Conservation (phyloP, 2,329 filamentous ascomycete genomes). For the Colletotrichum filicis region DNA sequence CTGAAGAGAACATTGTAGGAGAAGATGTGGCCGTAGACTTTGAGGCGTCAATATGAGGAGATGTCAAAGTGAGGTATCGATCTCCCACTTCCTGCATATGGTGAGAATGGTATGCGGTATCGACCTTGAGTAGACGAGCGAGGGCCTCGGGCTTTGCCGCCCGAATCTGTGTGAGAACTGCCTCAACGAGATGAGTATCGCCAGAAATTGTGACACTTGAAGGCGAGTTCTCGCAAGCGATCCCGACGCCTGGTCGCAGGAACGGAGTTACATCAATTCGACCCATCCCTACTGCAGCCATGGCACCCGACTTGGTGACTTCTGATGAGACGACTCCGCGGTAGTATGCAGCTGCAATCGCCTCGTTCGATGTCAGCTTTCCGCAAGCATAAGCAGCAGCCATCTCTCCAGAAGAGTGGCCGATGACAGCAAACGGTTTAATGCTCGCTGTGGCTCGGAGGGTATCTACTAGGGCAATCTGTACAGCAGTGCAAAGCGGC, state of each 20-base stretch:
- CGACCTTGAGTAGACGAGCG: conserved; percentile 40
- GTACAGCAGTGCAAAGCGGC: conserved; percentile 44
- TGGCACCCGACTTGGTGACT: conserved; percentile 38
- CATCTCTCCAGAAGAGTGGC: conserved; percentile 48
- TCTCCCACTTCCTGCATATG: conserved; percentile 15
- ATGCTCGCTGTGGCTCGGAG: conserved; percentile 43
- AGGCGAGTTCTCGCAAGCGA: conserved; percentile 41
- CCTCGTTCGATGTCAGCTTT: conserved; percentile 45
- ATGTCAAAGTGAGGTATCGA: conserved; percentile 6
- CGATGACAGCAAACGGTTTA: conserved; percentile 48
- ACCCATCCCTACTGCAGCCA: conserved; percentile 48
- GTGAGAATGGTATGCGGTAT: conserved; percentile 45
- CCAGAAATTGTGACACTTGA: conserved; percentile 41
- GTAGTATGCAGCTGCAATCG: conserved; percentile 53
- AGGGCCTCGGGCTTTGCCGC: conserved; percentile 33
- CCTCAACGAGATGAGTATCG: conserved; percentile 31
- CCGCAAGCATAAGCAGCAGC: conserved; percentile 42
- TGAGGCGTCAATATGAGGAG: neutral
- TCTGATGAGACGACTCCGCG: conserved; percentile 45
- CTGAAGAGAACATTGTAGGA: neutral
- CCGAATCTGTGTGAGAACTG: conserved; percentile 36
- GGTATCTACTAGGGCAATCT: conserved; percentile 49
- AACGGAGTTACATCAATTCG: conserved; percentile 8
- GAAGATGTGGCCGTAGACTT: neutral
- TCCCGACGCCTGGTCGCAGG: conserved; percentile 27